Percentiles rank a stretch among this genome's conserved stretches.
Conservation (phyloP, 306 rosid species). For the Cicer cuneatum region DNA sequence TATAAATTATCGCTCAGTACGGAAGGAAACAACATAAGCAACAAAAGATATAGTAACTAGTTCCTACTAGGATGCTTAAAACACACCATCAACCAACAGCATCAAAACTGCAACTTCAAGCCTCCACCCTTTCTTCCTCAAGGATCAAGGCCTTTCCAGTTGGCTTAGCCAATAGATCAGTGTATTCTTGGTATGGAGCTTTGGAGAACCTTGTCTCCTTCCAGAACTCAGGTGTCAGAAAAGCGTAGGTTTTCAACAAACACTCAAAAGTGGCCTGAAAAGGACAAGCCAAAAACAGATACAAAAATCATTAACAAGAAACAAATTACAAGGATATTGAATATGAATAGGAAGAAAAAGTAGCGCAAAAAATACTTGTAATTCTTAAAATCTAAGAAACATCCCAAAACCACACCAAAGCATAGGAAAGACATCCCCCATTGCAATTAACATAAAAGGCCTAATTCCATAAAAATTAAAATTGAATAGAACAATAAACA, state of each 20-base stretch:
- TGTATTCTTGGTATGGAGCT: conserved; percentile 51
- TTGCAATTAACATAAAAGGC: not conserved
- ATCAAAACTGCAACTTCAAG: conserved; percentile 31
- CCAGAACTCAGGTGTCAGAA: conserved; percentile 47
- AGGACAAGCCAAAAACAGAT: not conserved
- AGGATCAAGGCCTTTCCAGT: conserved; percentile 42
- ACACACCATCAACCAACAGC: not conserved
- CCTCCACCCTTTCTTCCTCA: conserved; percentile 48
- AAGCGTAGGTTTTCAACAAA: conserved; percentile 45
- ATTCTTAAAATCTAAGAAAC: not conserved
- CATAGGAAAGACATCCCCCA: too few species aligned
- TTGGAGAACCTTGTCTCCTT: conserved; percentile 47
- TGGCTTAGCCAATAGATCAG: conserved; percentile 45
- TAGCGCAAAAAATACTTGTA: not conserved
- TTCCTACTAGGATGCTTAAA: conserved; percentile 15
- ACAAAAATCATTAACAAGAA: not conserved
- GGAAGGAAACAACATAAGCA: conserved; percentile 8
- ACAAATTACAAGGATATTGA: not conserved
- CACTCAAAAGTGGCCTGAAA: conserved; percentile 51
- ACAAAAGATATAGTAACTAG: conserved; percentile 33
- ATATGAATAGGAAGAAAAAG: too few species aligned
- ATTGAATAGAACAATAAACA: not conserved
- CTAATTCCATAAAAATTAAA: not conserved
- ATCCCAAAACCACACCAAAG: not conserved
- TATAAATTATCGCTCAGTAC: not conserved